These are phyloP conservation scores for Curvularia lunata DNA, from an alignment of 2,329 filamentous ascomycete genomes.

Conservation along the genomic window DNA sequence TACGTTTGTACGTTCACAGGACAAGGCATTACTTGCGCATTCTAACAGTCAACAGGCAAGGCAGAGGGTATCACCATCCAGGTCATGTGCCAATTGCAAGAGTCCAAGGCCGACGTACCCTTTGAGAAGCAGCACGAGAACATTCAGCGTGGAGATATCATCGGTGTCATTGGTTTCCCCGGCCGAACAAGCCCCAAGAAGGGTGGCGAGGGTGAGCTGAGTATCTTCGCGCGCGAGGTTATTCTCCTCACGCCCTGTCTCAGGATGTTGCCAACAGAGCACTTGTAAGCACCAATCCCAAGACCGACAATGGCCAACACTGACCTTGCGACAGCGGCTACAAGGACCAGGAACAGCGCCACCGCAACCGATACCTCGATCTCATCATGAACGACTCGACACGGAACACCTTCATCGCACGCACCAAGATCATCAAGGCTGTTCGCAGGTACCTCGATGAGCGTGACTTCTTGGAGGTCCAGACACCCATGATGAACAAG, in stretches of 20 bases:
- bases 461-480: constrained; percentile 88
- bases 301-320: neutral
- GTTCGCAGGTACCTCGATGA: constrained; percentile 88
- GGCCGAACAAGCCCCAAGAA: constrained; percentile 89
- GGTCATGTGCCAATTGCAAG: constrained; percentile 88
- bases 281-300: constrained; percentile 56
- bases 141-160: constrained; percentile 88
- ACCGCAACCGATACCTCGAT: constrained; percentile 92
- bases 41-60: constrained; percentile 55
- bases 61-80: constrained; percentile 80
- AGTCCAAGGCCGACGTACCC: constrained; percentile 69
- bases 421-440: constrained; percentile 86
- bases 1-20: constrained; percentile 31
- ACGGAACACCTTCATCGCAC: constrained; percentile 81
- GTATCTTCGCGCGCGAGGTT: constrained; percentile 88
- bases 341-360: constrained; percentile 92
- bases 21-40: neutral
- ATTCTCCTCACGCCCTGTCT: constrained; percentile 87
- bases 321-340: constrained; percentile 69
- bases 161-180: constrained; percentile 84
- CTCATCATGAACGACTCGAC: constrained; percentile 94
- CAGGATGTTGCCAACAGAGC: constrained; percentile 80
- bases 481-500: constrained; percentile 94
- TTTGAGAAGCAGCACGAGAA: constrained; percentile 91
- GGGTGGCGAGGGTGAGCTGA: constrained; percentile 88